A percentile compares a stretch with the other conserved stretches of the same genome.
Conservation (phyloP, 2,329 filamentous ascomycete genomes). For the Microdochium nivale region DNA sequence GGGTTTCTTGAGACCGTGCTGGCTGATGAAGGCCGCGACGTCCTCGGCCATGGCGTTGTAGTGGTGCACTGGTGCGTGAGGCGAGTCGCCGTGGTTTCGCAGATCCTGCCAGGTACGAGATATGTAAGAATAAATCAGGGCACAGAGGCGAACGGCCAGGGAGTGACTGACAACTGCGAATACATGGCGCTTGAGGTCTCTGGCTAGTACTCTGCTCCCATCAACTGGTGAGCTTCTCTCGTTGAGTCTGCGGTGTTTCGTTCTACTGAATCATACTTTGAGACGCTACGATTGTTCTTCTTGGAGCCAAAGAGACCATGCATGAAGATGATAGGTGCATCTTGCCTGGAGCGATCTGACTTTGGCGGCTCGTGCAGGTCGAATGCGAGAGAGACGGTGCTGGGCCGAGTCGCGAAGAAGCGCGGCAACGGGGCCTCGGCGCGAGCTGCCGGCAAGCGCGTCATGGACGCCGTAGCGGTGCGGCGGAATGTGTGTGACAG, state of each 20-base stretch:
- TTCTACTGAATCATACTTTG: constrained; percentile 58
- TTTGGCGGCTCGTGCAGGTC: constrained; percentile 56
- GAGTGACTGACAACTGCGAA: constrained; percentile 64
- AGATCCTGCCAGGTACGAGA: constrained; percentile 54
- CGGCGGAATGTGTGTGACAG: not conserved
- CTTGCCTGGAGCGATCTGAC: constrained; percentile 29
- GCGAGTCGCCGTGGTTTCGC: constrained; percentile 87
- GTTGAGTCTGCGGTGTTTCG: not conserved
- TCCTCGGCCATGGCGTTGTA: constrained; percentile 79
- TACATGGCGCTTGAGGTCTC: constrained; percentile 70
- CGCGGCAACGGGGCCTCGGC: not conserved
- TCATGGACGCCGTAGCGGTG: not conserved
- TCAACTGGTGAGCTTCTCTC: not conserved
- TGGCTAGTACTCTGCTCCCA: constrained; percentile 59
- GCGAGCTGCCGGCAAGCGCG: not conserved
- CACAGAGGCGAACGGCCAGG: not conserved
- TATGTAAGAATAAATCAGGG: constrained; percentile 8
- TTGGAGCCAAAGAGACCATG: constrained; percentile 94
- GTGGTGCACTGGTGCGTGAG: constrained; percentile 67
- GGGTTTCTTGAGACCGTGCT: constrained; percentile 60
- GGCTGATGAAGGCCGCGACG: constrained; percentile 66
- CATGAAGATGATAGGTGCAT: constrained; percentile 70
- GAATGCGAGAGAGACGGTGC: constrained; percentile 41
- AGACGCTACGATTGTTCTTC: constrained; percentile 88
- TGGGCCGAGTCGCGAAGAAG: not conserved